Percentiles rank a stretch among this genome's conserved stretches.
Conservation (phyloP, 371 early-diverging fungal genomes). For the Chytridiales sp. region DNA sequence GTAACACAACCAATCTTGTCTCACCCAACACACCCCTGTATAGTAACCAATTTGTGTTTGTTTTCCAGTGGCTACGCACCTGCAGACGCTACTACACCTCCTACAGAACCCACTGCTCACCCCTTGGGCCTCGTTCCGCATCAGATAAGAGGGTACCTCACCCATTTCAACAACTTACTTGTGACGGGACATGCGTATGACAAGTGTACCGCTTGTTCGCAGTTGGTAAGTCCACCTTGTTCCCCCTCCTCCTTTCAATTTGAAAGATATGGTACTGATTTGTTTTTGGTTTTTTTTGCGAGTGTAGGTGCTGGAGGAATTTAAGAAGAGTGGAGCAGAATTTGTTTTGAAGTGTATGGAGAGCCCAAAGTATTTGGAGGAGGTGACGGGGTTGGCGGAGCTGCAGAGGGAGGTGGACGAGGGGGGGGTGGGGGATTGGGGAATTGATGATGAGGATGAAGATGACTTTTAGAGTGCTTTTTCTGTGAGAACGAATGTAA, state of each 20-base stretch:
- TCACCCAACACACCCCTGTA: constrained; percentile 9
- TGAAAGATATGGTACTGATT: too few species aligned
- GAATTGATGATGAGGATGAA: constrained; percentile 41
- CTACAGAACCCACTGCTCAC: constrained; percentile 21
- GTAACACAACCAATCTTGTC: constrained; percentile 42
- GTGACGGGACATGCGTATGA: constrained; percentile 87
- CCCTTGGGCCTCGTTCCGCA: constrained; percentile 79
- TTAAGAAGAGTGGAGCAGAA: constrained; percentile 59
- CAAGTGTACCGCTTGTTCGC: constrained; percentile 89
- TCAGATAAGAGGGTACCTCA: constrained; percentile 89
- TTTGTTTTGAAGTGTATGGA: constrained; percentile 74
- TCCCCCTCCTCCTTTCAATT: neutral
- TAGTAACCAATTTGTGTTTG: neutral
- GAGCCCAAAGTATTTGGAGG: constrained; percentile 74
- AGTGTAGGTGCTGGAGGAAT: constrained; percentile 60
- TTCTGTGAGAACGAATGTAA: too few species aligned
- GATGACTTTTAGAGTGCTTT: too few species aligned
- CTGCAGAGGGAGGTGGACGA: constrained; percentile 73
- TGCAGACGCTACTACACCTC: constrained; percentile 16
- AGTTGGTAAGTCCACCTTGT: constrained; percentile 40
- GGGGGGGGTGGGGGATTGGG: constrained; percentile 63
- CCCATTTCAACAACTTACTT: constrained; percentile 75
- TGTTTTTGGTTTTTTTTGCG: neutral
- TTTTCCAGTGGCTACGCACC: constrained; percentile 25
- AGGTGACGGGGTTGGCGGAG: constrained; percentile 76